These are phyloP conservation scores for Backusella liffmaniae DNA, from an alignment of 192 early-diverging fungal species.

Conservation along the genomic window DNA sequence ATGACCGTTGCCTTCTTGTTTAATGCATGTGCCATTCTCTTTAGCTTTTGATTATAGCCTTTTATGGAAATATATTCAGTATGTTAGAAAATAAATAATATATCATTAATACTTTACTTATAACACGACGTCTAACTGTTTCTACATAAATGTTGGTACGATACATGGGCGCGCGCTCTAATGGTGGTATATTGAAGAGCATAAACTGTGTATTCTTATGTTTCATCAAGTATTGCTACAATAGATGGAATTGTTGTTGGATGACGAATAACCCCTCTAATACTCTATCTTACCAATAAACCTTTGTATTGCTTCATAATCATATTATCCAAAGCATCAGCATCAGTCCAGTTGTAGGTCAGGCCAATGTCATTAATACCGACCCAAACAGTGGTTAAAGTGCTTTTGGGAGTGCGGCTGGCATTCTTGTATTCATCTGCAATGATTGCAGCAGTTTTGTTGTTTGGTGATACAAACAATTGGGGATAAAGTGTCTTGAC, in stretches of 20 bases:
- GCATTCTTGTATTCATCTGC: conserved; percentile 8
- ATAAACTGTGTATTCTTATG: neutral
- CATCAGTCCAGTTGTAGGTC: conserved; percentile 5
- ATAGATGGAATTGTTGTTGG: neutral
- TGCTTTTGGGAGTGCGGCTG: neutral
- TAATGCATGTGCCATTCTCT: conserved; percentile 6
- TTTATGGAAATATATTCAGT: neutral
- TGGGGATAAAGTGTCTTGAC: conserved; percentile 8
- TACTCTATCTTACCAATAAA: conserved; percentile 12
- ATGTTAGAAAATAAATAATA: neutral
- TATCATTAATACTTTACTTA: neutral
- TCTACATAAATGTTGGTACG: neutral
- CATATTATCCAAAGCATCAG: neutral
- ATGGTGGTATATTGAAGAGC: conserved; percentile 14
- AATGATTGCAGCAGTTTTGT: neutral
- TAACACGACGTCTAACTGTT: neutral
- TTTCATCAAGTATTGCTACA: neutral
- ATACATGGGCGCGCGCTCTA: conserved; percentile 14
- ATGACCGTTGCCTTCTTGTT: conserved; percentile 4
- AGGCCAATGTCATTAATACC: conserved; percentile 24
- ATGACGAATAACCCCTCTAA: too few relatives aligned
- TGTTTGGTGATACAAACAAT: conserved; percentile 1
- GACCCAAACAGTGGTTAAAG: conserved; percentile 14
- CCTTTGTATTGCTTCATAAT: conserved; percentile 13
- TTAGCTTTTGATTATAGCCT: conserved; percentile 18